A percentile compares a stretch with the other conserved stretches of the same genome.
Evolutionary conservation across 331 rosid species (phyloP).

Genomic region (Rosa hybrid): DNA sequence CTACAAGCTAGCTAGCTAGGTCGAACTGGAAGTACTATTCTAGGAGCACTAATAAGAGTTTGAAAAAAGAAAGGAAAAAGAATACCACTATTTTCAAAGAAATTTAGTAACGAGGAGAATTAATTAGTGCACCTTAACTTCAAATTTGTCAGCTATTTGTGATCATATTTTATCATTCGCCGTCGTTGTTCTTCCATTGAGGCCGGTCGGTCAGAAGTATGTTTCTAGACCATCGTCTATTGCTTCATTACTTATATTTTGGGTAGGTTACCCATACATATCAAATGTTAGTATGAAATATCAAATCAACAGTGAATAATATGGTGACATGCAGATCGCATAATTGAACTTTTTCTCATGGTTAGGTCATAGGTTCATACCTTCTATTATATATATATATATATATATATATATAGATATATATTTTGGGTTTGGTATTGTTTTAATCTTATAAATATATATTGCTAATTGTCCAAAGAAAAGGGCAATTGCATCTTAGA

Average conservation of each 20-base stretch:
- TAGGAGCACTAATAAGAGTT: background rate
- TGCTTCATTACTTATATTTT: background rate
- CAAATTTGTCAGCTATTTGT: background rate
- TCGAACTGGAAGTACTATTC: background rate
- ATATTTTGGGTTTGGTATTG: background rate
- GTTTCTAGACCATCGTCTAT: background rate
- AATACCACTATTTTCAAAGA: background rate
- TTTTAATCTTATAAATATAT: background rate
- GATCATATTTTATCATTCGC: background rate
- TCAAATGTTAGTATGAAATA: background rate
- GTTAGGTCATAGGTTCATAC: background rate
- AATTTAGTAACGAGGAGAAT: background rate
- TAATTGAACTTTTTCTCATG: no score
- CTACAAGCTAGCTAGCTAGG: background rate
- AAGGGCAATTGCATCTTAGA: background rate
- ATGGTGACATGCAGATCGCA: background rate
- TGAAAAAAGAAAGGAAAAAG: background rate
- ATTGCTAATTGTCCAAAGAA: background rate
- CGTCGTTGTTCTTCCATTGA: background rate
- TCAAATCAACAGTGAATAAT: background rate
- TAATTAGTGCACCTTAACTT: background rate
- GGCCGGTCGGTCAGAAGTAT: background rate
- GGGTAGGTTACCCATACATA: background rate
- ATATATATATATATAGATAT: no score
- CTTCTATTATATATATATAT: background rate